These are phyloP conservation scores for Cicer chorassanicum DNA, from an alignment of 306 rosid genomes.

Conservation along the genomic window DNA sequence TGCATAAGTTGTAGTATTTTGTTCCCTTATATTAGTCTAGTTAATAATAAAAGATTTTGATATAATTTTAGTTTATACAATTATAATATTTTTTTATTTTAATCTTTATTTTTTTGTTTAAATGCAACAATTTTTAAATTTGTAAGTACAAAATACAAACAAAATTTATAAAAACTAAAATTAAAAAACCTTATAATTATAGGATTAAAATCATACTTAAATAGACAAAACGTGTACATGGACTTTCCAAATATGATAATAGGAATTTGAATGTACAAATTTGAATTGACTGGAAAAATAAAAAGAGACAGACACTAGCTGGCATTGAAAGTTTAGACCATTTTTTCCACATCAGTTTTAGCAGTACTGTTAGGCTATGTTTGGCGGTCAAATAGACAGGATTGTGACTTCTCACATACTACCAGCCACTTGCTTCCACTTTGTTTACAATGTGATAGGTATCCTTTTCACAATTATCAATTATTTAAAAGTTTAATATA, in stretches of 20 bases:
- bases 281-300: constrained; percentile 31
- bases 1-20: background rate
- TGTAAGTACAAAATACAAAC: no score
- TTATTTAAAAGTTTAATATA: background rate
- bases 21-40: background rate
- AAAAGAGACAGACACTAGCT: constrained; percentile 37
- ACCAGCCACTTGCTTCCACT: constrained; percentile 22
- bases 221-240: background rate
- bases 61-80: no score
- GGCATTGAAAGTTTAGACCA: constrained; percentile 35
- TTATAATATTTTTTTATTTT: no score
- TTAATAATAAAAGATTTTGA: background rate
- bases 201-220: no score
- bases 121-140: no score
- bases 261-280: constrained; percentile 33
- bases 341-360: constrained; percentile 5
- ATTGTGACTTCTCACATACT: constrained; percentile 34
- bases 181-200: no score
- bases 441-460: constrained; percentile 19
- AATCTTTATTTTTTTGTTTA: no score
- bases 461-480: constrained; percentile 5
- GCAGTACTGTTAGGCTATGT: constrained; percentile 28
- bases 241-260: constrained; percentile 22
- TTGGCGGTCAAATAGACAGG: constrained; percentile 36
- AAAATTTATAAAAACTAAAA: no score